A percentile compares a stretch with the other conserved stretches of the same genome.
Evolutionary conservation across 2,329 filamentous ascomycete genomes (phyloP).

Genomic region (Rosellinia necatrix): DNA sequence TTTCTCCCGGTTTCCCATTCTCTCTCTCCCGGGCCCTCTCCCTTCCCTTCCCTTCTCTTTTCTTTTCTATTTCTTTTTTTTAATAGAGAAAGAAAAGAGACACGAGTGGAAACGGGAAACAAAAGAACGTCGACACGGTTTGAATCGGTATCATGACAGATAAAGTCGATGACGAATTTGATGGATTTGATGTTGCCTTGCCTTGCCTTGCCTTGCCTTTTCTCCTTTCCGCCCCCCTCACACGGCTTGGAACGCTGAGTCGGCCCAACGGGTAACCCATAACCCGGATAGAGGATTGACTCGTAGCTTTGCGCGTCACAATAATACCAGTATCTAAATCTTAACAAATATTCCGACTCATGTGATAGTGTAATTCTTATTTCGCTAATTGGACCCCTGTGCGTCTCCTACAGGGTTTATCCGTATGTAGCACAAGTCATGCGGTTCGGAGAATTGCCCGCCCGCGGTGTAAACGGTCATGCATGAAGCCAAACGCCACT

Average conservation of each 20-base stretch:
- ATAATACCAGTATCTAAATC: slow-evolving; percentile 5
- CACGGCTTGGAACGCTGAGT: background rate
- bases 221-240: background rate
- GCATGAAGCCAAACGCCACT: background rate
- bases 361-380: background rate
- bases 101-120: background rate
- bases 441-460: no score
- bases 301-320: slow-evolving; percentile 5
- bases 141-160: slow-evolving; percentile 2
- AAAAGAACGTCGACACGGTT: background rate
- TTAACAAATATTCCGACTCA: background rate
- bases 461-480: background rate
- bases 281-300: background rate
- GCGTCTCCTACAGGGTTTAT: background rate
- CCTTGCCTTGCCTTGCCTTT: background rate
- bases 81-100: background rate
- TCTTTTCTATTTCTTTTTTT: background rate
- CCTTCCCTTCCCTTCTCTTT: background rate
- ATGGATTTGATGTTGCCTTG: background rate
- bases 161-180: background rate
- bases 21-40: no score
- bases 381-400: background rate
- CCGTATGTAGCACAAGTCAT: no score
- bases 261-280: background rate
- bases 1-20: no score